These are phyloP conservation scores for Globisporangium abappressorium DNA, from an alignment of 352 stramenopile genomes.

Conservation along the genomic window DNA sequence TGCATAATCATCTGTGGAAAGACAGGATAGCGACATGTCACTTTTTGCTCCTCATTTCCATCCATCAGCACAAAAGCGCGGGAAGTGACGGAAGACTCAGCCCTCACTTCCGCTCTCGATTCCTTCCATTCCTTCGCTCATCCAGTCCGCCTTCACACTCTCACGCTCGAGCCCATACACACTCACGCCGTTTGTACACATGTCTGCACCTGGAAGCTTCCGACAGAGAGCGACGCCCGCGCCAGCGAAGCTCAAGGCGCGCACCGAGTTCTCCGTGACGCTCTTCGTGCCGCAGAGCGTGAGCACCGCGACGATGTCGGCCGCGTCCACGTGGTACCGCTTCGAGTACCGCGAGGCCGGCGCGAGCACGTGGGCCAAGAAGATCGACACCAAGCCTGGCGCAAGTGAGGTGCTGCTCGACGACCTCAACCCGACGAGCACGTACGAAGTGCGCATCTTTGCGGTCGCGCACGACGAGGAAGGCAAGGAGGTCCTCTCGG, in stretches of 20 bases:
- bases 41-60: neutral
- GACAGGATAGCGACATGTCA: neutral
- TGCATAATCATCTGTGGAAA: neutral
- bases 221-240: slow-evolving; percentile 27
- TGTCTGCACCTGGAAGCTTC: neutral
- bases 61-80: neutral
- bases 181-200: neutral
- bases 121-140: neutral
- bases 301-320: slow-evolving; percentile 7
- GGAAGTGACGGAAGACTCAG: neutral
- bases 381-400: slow-evolving; percentile 39
- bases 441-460: slow-evolving; percentile 84
- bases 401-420: slow-evolving; percentile 65
- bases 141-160: neutral
- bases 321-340: slow-evolving; percentile 39
- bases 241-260: slow-evolving; percentile 68
- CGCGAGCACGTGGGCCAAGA: slow-evolving; percentile 33
- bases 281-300: slow-evolving; percentile 40
- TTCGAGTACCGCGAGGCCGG: slow-evolving; percentile 74
- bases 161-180: neutral
- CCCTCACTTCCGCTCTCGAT: slow-evolving; percentile 1
- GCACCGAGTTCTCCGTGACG: slow-evolving; percentile 83
- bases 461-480: slow-evolving; percentile 37
- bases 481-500: slow-evolving; percentile 42
- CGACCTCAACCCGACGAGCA: slow-evolving; percentile 85